Evolutionary conservation across 768 basidiomycete species (phyloP).

Genomic region (Trametopsis cervina): DNA sequence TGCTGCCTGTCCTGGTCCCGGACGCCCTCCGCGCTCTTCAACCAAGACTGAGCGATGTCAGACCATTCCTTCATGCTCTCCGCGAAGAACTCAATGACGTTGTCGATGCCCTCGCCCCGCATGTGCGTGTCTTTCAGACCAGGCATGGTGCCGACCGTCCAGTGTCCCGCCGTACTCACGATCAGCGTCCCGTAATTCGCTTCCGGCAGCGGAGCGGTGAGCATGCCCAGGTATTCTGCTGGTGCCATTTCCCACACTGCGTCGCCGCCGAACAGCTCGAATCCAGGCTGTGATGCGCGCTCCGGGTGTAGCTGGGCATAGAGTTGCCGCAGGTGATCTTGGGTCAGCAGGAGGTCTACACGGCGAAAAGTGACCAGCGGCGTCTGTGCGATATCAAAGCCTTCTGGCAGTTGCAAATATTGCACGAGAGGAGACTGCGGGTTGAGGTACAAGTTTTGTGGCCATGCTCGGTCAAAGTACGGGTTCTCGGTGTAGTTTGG

Average conservation of each 20-base stretch:
- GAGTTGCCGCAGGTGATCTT: constrained; percentile 39
- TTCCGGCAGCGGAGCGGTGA: constrained; percentile 40
- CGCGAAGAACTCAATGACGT: constrained; percentile 50
- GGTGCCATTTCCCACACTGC: constrained; percentile 45
- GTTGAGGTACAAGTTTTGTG: constrained; percentile 56
- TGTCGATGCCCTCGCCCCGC: constrained; percentile 42
- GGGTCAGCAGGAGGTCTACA: constrained; percentile 49
- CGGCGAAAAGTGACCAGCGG: constrained; percentile 63
- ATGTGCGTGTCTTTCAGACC: constrained; percentile 30
- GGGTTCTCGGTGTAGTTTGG: constrained; percentile 50
- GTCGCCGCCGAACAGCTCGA: constrained; percentile 51
- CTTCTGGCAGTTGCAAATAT: constrained; percentile 36
- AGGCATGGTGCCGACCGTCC: constrained; percentile 49
- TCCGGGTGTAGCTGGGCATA: constrained; percentile 27
- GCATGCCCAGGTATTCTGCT: constrained; percentile 43
- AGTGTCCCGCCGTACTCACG: constrained; percentile 61
- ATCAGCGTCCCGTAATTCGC: constrained; percentile 56
- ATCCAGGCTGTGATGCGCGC: constrained; percentile 17
- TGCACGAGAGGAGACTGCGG: constrained; percentile 44
- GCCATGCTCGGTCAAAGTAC: constrained; percentile 57
- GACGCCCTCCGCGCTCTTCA: constrained; percentile 29
- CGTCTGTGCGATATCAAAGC: constrained; percentile 49
- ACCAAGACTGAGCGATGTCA: constrained; percentile 37
- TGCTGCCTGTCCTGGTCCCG: background rate
- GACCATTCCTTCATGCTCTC: constrained; percentile 55